phyloP scores from a whole-genome alignment of 306 rosid species.

The Prunus dulcis region DNA sequence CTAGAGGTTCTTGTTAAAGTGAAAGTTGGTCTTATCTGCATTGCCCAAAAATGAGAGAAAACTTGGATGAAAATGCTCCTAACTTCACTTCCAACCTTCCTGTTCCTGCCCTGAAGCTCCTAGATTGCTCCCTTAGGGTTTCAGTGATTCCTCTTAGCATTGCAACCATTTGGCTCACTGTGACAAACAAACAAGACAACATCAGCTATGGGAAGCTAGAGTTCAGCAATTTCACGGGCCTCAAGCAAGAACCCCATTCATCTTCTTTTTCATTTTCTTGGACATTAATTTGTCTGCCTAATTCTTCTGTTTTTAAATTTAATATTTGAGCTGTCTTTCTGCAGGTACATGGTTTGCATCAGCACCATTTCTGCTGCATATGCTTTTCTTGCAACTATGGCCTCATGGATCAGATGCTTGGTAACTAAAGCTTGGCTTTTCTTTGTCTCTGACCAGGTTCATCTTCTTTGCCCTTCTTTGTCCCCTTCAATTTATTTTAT shows the following conservation, averaged over 20 bases:
- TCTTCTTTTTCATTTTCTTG: background rate
- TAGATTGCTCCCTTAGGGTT: constrained; percentile 58
- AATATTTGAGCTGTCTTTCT: background rate
- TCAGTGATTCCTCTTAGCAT: constrained; percentile 58
- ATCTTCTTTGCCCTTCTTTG: background rate
- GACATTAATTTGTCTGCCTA: background rate
- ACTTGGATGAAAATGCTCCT: constrained; percentile 19
- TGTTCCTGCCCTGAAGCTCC: constrained; percentile 38
- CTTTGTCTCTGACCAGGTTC: constrained; percentile 88
- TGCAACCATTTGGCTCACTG: constrained; percentile 70
- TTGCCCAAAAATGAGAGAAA: constrained; percentile 29
- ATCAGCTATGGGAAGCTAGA: constrained; percentile 54
- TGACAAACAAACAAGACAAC: constrained; percentile 61
- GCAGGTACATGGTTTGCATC: constrained; percentile 76
- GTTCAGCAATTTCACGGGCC: constrained; percentile 59
- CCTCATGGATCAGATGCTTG: constrained; percentile 48
- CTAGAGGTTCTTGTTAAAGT: background rate
- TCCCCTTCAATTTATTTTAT: background rate
- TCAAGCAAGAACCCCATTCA: constrained; percentile 46
- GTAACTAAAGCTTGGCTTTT: constrained; percentile 72
- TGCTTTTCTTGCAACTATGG: constrained; percentile 53
- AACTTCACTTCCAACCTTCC: background rate
- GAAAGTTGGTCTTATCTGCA: background rate
- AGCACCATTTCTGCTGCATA: constrained; percentile 61
- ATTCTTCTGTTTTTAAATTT: background rate